phyloP scores from a whole-genome alignment of 805 yeast genomes.

The Metschnikowia gruessii region DNA sequence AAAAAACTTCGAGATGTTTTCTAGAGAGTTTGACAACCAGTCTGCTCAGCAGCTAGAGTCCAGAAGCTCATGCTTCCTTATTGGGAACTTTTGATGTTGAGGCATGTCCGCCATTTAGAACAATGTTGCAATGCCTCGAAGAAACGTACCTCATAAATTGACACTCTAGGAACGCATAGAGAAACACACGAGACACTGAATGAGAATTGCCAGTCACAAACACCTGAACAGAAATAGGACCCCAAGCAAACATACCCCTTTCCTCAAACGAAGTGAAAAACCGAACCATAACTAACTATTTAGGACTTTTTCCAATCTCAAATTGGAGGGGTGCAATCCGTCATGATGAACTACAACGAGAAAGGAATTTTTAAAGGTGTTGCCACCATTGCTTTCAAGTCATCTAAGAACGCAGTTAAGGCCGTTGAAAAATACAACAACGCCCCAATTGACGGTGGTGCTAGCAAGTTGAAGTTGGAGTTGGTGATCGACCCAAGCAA shows the following conservation, averaged over 20 bases:
- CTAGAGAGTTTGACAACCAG: no score
- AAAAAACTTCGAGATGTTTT: no score
- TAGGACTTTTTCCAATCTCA: slow-evolving; percentile 88
- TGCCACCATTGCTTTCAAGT: slow-evolving; percentile 80
- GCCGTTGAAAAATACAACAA: slow-evolving; percentile 87
- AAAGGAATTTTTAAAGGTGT: slow-evolving; percentile 89
- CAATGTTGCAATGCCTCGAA: not conserved
- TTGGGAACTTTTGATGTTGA: not conserved
- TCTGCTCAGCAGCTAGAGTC: no score
- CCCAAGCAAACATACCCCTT: not conserved
- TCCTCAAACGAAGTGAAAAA: not conserved
- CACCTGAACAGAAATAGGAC: not conserved
- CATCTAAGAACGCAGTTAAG: slow-evolving; percentile 62
- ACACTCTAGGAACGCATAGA: not conserved
- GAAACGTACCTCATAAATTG: not conserved
- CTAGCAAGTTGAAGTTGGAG: slow-evolving; percentile 70
- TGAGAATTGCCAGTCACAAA: not conserved
- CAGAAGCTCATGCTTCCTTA: not conserved
- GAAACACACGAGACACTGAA: not conserved
- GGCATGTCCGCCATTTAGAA: not conserved
- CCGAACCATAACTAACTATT: slow-evolving; percentile 27
- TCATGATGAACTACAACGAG: slow-evolving; percentile 75
- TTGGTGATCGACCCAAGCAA: slow-evolving; percentile 81
- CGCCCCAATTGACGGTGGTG: slow-evolving; percentile 90
- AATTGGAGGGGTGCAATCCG: slow-evolving; percentile 78